Base-by-base conservation (phyloP, 2,329 filamentous ascomycete species). In the Geosmithia flava region DNA sequence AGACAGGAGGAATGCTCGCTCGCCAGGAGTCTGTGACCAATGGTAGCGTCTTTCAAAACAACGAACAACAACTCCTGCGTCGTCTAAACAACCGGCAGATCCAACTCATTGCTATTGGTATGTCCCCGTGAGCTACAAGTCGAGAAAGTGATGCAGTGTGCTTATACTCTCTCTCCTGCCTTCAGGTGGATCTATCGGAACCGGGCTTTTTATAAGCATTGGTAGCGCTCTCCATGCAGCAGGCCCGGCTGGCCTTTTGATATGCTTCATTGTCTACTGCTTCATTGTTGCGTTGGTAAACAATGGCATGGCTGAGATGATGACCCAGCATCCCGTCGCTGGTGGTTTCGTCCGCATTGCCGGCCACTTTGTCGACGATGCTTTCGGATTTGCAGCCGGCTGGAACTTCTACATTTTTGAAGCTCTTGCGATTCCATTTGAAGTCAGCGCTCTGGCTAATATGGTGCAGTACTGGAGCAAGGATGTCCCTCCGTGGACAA, bases 391-490 rank as follows among this genome's bases (percentile, higher is more conserved):
- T 47, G 66, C 66, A 19, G 65, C 65, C 19, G 69, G 67, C 10
- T 73, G 68, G 59, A 74, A 73, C 53, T 75, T 73, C 54, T 74
- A 73, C 57, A 55, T 74, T 44, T 70, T 70, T 50, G 67, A 71
- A 57, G 48, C 48, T 6, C 62, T 67, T n/a, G 58, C 72, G 49
- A 67, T 74, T 1, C 70, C 71, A 0, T 74, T 73, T 50, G 71
- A 74, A 50, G 66, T 74, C 47, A 66, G 67, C 7, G 71, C 71
- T 3, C 66, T 68, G 55, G 71, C 67, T 51, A 55, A 72, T 43
- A 68, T 74, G 41, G 62, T 74, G 49, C 62, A 64, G 29, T 75
- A 67, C 52, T 74, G 71, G 71, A 45, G 16, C 16, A 37, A 41
- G 6, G 39, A 41, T 15, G 40, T 49, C 42, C 60, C 60, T 37